Conservation (phyloP, 164 flowering plant species). For the Pachysandra terminalis region DNA sequence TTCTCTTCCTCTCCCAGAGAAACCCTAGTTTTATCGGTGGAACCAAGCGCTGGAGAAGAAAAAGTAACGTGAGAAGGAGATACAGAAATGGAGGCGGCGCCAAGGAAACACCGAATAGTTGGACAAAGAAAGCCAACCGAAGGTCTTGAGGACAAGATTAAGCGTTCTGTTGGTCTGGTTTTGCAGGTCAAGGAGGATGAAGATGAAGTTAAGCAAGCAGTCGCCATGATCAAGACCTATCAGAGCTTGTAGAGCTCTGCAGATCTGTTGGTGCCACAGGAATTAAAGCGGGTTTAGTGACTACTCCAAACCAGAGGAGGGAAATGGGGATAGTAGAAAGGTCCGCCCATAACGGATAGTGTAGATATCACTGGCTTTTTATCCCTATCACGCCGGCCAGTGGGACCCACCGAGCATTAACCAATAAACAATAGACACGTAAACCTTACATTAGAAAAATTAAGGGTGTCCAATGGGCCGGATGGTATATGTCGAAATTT, state of each 20-base stretch:
- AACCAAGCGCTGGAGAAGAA: slow-evolving; percentile 8
- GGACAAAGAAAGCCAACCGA: neutral
- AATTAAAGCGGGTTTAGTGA: too few relatives aligned
- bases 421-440: too few relatives aligned
- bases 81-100: slow-evolving; percentile 5
- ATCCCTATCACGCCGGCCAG: too few relatives aligned
- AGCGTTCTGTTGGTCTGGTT: neutral
- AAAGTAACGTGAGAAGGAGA: neutral
- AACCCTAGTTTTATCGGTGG: neutral
- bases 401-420: too few relatives aligned
- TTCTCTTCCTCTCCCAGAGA: slow-evolving; percentile 7
- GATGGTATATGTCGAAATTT: too few relatives aligned
- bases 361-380: too few relatives aligned
- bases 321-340: neutral
- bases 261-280: too few relatives aligned
- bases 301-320: too few relatives aligned
- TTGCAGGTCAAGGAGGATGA: slow-evolving; percentile 2
- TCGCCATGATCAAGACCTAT: slow-evolving; percentile 1
- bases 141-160: neutral
- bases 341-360: neutral
- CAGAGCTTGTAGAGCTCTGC: neutral
- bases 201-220: neutral
- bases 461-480: too few relatives aligned
- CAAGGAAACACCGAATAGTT: neutral
- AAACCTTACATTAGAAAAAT: too few relatives aligned